Evolutionary conservation across 1,139 yeast genomes (phyloP).

Genomic region (Saccharomycopsis phalli): DNA sequence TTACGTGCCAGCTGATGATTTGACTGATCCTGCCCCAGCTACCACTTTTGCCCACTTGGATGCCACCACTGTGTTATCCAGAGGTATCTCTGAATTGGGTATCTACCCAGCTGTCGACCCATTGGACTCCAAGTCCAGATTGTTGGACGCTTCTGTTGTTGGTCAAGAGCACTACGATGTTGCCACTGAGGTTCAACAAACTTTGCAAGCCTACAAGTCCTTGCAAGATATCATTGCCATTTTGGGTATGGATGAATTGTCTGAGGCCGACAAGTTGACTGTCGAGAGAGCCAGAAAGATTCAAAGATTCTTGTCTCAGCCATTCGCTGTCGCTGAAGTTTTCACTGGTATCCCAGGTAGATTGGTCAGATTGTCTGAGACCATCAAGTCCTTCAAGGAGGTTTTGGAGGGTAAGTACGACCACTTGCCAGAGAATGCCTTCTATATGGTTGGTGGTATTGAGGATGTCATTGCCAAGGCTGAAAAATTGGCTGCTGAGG

Average conservation of each 20-base stretch:
- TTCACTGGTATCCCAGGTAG: conserved; percentile 99
- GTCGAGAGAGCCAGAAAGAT: conserved; percentile 99
- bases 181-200: conserved; percentile 93
- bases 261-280: conserved; percentile 96
- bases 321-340: conserved; percentile 98
- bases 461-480: conserved; percentile 98
- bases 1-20: conserved; percentile 99
- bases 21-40: conserved; percentile 99
- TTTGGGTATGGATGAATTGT: conserved; percentile 99
- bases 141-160: conserved; percentile 92
- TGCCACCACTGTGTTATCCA: conserved; percentile 98
- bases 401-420: conserved; percentile 98
- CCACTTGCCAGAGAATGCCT: conserved; percentile 97
- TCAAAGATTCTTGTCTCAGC: conserved; percentile 99
- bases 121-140: conserved; percentile 98
- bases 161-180: conserved; percentile 98
- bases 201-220: conserved; percentile 98
- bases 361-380: conserved; percentile 93
- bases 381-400: conserved; percentile 89
- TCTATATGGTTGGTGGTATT: conserved; percentile 99
- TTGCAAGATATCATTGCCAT: conserved; percentile 99
- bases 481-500: conserved; percentile 95
- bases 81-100: conserved; percentile 99
- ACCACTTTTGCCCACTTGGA: conserved; percentile 99
- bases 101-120: conserved; percentile 99